These are phyloP conservation scores for Aspergillus biplanus DNA, from an alignment of 495 filamentous ascomycete genomes.

Conservation along the genomic window DNA sequence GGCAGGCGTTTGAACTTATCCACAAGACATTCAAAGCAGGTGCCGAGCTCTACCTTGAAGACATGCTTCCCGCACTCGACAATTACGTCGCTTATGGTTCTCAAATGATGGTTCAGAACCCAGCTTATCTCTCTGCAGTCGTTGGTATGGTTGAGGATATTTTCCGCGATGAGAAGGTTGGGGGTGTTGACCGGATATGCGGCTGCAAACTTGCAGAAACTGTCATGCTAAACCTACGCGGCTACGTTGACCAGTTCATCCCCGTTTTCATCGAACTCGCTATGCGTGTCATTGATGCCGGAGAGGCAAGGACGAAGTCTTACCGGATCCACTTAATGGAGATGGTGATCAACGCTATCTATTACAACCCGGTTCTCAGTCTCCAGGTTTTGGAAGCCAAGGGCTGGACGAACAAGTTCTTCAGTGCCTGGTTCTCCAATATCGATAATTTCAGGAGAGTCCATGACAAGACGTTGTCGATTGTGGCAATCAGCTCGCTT, in stretches of 20 bases:
- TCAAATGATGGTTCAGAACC: slow-evolving; percentile 75
- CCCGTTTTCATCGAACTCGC: slow-evolving; percentile 85
- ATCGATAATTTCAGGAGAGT: slow-evolving; percentile 93
- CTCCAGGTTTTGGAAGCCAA: slow-evolving; percentile 87
- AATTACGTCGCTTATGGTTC: slow-evolving; percentile 95
- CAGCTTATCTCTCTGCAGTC: slow-evolving; percentile 82
- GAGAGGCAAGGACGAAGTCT: slow-evolving; percentile 77
- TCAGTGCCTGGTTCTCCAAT: slow-evolving; percentile 95
- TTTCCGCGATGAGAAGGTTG: slow-evolving; percentile 84
- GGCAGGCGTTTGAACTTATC: slow-evolving; percentile 95
- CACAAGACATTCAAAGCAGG: slow-evolving; percentile 96
- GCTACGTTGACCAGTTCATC: slow-evolving; percentile 84
- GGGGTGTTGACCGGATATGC: slow-evolving; percentile 93
- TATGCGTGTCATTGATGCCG: slow-evolving; percentile 75
- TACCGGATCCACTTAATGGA: slow-evolving; percentile 97
- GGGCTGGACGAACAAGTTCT: slow-evolving; percentile 99
- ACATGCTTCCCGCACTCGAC: slow-evolving; percentile 97
- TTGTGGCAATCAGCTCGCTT: slow-evolving; percentile 86
- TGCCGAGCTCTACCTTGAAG: slow-evolving; percentile 95
- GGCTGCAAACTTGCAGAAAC: slow-evolving; percentile 99
- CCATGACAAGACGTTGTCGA: slow-evolving; percentile 97
- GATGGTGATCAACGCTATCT: slow-evolving; percentile 97
- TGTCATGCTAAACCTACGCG: slow-evolving; percentile 92
- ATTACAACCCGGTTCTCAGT: slow-evolving; percentile 87
- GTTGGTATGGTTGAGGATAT: slow-evolving; percentile 80